These are phyloP conservation scores for Catenaria anguillulae DNA, from an alignment of 371 early-diverging fungal species.

Conservation along the genomic window DNA sequence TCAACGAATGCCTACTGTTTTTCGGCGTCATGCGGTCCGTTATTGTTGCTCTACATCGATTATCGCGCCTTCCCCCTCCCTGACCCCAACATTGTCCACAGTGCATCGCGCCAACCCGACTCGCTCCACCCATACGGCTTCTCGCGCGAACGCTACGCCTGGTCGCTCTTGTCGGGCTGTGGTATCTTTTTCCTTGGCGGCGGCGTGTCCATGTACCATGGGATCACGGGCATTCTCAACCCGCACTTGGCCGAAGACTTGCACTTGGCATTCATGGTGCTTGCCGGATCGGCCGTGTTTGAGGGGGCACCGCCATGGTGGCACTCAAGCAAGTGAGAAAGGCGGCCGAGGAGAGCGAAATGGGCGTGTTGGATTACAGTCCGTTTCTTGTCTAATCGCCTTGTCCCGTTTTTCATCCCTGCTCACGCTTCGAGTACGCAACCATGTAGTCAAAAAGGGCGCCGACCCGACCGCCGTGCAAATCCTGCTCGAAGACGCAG, in stretches of 20 bases:
- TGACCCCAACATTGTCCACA: neutral
- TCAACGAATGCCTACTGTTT: conserved; percentile 21
- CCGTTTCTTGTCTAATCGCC: too few species aligned
- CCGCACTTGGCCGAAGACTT: conserved; percentile 18
- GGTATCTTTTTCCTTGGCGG: conserved; percentile 35
- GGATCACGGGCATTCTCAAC: conserved; percentile 20
- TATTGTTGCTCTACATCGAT: too few species aligned
- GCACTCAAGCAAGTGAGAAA: conserved; percentile 19
- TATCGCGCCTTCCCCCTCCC: conserved; percentile 12
- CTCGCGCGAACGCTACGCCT: conserved; percentile 28
- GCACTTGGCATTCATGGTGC: conserved; percentile 19
- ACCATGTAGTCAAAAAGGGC: neutral
- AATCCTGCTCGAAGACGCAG: conserved; percentile 18
- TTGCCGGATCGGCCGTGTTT: conserved; percentile 21
- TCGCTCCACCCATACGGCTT: conserved; percentile 33
- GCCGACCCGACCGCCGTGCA: conserved; percentile 10
- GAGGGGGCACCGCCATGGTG: conserved; percentile 23
- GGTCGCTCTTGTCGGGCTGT: conserved; percentile 32
- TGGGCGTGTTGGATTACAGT: conserved; percentile 16
- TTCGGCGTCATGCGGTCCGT: conserved; percentile 9
- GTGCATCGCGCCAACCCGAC: conserved; percentile 11
- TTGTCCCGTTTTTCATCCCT: conserved; percentile 5
- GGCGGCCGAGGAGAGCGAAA: conserved; percentile 17
- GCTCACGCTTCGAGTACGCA: neutral
- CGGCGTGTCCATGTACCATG: conserved; percentile 28